phyloP scores from a whole-genome alignment of 352 stramenopile species.

The Globisporangium lucens region DNA sequence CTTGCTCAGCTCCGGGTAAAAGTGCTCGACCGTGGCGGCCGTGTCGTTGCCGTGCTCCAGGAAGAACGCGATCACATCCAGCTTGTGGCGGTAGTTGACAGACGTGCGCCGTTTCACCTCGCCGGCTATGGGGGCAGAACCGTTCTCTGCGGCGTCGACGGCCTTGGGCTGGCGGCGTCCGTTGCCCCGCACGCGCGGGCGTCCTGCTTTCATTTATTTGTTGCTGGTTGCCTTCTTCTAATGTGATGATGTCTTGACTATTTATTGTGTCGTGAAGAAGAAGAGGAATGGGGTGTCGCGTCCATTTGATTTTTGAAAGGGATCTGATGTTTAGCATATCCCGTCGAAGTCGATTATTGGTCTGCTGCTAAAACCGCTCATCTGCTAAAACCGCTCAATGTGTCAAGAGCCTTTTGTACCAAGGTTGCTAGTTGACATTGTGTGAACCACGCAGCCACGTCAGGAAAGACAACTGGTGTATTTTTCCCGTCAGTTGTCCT shows the following conservation, averaged over 20 bases:
- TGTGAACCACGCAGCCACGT: too few relatives aligned
- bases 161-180: constrained; percentile 5
- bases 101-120: constrained; percentile 1
- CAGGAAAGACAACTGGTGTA: too few relatives aligned
- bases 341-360: too few relatives aligned
- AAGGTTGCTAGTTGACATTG: too few relatives aligned
- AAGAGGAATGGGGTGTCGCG: neutral
- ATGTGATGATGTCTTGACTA: neutral
- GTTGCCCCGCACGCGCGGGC: constrained; percentile 10
- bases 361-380: too few relatives aligned
- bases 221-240: neutral
- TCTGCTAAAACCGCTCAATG: too few relatives aligned
- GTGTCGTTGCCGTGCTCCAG: constrained; percentile 3
- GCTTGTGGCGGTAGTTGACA: constrained; percentile 15
- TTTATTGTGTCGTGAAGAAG: neutral
- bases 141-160: neutral
- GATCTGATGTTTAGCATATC: too few relatives aligned
- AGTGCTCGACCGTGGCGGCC: constrained; percentile 11
- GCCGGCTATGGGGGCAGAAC: too few relatives aligned
- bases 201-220: constrained; percentile 6
- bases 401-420: too few relatives aligned
- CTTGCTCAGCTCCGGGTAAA: constrained; percentile 11
- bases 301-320: too few relatives aligned
- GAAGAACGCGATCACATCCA: constrained; percentile 13
- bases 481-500: too few relatives aligned